phyloP scores from a whole-genome alignment of 164 flowering plant species.

The Pachysandra terminalis region DNA sequence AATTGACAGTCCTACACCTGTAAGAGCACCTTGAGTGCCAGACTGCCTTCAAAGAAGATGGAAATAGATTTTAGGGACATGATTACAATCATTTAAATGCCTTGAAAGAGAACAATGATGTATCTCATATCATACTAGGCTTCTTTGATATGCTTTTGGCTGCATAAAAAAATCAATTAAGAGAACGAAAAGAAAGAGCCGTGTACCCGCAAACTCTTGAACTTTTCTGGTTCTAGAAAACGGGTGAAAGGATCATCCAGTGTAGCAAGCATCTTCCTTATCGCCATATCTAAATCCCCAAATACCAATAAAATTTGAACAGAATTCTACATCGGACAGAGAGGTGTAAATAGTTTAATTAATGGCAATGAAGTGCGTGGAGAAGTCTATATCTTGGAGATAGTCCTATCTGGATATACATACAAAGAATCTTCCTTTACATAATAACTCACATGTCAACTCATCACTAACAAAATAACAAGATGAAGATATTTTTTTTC shows the following conservation, averaged over 20 bases:
- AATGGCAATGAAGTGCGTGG: not conserved
- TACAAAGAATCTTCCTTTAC: too few relatives aligned
- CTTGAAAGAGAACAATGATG: not conserved
- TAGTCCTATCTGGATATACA: not conserved
- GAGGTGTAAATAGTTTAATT: not conserved
- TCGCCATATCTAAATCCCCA: conserved; percentile 63
- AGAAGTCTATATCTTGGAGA: not conserved
- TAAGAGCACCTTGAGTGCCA: conserved; percentile 93
- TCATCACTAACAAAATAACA: too few relatives aligned
- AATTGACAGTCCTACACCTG: conserved; percentile 94
- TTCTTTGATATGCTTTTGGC: not conserved
- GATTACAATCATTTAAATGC: not conserved
- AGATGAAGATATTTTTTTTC: too few relatives aligned
- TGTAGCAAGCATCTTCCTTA: conserved; percentile 92
- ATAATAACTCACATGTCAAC: too few relatives aligned
- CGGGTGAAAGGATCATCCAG: conserved; percentile 94
- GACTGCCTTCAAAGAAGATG: conserved; percentile 88
- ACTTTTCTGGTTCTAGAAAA: conserved; percentile 90
- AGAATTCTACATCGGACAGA: not conserved
- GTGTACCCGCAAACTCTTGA: conserved; percentile 81
- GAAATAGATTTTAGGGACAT: conserved; percentile 18
- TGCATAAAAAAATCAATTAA: conserved; percentile 1
- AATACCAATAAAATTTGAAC: conserved; percentile 8
- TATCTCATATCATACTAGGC: not conserved
- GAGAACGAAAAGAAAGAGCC: conserved; percentile 21